These are phyloP conservation scores for Clitopilus hobsonii DNA, from an alignment of 768 basidiomycete genomes.

Conservation along the genomic window DNA sequence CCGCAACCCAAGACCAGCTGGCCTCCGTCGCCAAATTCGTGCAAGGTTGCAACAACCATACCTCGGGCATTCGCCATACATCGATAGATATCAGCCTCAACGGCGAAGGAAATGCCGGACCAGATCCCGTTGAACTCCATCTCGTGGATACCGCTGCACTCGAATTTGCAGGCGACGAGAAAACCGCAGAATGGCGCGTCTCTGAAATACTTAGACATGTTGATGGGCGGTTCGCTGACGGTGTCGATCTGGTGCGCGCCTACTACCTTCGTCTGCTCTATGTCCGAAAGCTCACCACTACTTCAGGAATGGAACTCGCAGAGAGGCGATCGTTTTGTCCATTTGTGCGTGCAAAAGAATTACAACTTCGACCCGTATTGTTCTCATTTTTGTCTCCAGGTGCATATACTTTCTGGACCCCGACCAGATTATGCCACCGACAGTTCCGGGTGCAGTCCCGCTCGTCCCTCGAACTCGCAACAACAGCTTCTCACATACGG, in stretches of 20 bases:
- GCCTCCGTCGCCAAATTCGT: constrained; percentile 79
- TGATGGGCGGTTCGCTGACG: constrained; percentile 69
- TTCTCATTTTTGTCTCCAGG: constrained; percentile 33
- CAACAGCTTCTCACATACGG: constrained; percentile 68
- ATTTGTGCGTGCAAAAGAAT: constrained; percentile 52
- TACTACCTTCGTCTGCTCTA: constrained; percentile 13
- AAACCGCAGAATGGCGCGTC: constrained; percentile 56
- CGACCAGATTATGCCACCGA: constrained; percentile 70
- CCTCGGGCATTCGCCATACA: constrained; percentile 64
- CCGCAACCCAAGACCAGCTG: constrained; percentile 69
- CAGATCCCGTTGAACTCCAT: constrained; percentile 54
- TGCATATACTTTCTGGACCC: constrained; percentile 89
- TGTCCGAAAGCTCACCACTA: constrained; percentile 13
- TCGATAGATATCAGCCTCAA: constrained; percentile 69
- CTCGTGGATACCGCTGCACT: constrained; percentile 82
- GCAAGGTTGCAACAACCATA: constrained; percentile 68
- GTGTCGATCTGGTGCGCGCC: constrained; percentile 69
- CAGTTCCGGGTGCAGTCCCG: constrained; percentile 61
- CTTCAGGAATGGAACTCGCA: constrained; percentile 66
- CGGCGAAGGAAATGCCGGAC: constrained; percentile 38
- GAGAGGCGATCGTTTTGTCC: constrained; percentile 72
- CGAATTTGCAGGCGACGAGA: constrained; percentile 60
- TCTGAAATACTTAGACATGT: constrained; percentile 67
- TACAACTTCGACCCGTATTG: constrained; percentile 12
- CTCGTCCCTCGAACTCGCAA: constrained; percentile 64